Evolutionary conservation across 306 rosid species (phyloP).

Genomic region (Lithocarpus polystachyus): DNA sequence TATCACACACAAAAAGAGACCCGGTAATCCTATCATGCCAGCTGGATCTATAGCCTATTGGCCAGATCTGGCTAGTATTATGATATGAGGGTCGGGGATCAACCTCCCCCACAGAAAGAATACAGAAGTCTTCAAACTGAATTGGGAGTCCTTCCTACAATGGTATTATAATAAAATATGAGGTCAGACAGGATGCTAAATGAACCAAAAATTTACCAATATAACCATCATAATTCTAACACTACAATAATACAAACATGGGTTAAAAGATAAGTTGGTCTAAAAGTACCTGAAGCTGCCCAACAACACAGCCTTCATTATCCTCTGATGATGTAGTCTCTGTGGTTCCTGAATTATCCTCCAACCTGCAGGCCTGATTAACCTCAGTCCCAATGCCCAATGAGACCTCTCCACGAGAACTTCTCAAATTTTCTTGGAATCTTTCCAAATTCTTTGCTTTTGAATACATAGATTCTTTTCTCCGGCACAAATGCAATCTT

Average conservation of each 20-base stretch:
- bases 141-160: conserved; percentile 77
- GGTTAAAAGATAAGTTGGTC: too few species aligned
- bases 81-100: conserved; percentile 73
- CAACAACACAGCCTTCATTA: too few species aligned
- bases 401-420: conserved; percentile 41
- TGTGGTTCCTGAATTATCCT: too few species aligned
- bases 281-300: too few species aligned
- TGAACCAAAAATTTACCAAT: not conserved
- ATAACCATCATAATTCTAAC: too few species aligned
- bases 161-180: too few species aligned
- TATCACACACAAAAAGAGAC: conserved; percentile 71
- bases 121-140: conserved; percentile 81
- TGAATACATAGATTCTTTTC: conserved; percentile 42
- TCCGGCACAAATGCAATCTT: conserved; percentile 53
- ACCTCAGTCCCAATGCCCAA: not conserved
- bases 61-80: conserved; percentile 57
- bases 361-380: too few species aligned
- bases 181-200: conserved; percentile 26
- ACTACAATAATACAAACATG: too few species aligned
- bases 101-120: conserved; percentile 80
- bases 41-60: conserved; percentile 76
- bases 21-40: conserved; percentile 95
- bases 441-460: conserved; percentile 2
- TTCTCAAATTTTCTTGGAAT: conserved; percentile 35
- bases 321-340: too few species aligned